Conservation (phyloP, 2,329 filamentous ascomycete species). For the Curvularia sp. region DNA sequence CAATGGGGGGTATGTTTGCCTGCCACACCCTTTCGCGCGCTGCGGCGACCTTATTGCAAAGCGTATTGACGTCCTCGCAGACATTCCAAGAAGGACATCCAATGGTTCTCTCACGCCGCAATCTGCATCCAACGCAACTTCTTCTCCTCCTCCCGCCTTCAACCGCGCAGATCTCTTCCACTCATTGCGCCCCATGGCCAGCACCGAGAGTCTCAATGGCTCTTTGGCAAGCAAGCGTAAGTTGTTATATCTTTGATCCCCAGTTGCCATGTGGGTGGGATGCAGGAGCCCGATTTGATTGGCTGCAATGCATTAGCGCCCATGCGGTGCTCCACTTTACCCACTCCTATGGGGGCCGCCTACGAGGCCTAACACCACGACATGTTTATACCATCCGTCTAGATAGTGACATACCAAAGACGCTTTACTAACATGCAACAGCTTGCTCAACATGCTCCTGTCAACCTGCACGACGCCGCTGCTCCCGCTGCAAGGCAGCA, state of each 20-base stretch:
- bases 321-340: slow-evolving; percentile 24
- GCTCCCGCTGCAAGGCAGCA: slow-evolving; percentile 57
- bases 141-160: slow-evolving; percentile 30
- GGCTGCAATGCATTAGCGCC: slow-evolving; percentile 26
- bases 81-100: slow-evolving; percentile 32
- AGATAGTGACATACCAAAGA: background rate
- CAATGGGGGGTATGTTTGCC: slow-evolving; percentile 35
- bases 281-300: slow-evolving; percentile 38
- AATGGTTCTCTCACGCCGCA: slow-evolving; percentile 31
- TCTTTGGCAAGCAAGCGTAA: slow-evolving; percentile 35
- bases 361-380: slow-evolving; percentile 15
- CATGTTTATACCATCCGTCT: background rate
- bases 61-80: slow-evolving; percentile 21
- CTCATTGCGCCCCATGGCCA: slow-evolving; percentile 34
- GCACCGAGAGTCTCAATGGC: slow-evolving; percentile 35
- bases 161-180: slow-evolving; percentile 36
- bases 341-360: slow-evolving; percentile 17
- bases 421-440: slow-evolving; percentile 20
- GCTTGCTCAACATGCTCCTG: slow-evolving; percentile 38
- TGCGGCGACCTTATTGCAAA: slow-evolving; percentile 1
- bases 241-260: slow-evolving; percentile 17
- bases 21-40: background rate
- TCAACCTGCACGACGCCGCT: slow-evolving; percentile 43
- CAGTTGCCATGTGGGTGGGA: slow-evolving; percentile 27
- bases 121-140: slow-evolving; percentile 22